Percentiles rank a stretch among this genome's conserved stretches.
Conservation (phyloP, 441 rosid species). For the Euphorbia schlechtendalii region DNA sequence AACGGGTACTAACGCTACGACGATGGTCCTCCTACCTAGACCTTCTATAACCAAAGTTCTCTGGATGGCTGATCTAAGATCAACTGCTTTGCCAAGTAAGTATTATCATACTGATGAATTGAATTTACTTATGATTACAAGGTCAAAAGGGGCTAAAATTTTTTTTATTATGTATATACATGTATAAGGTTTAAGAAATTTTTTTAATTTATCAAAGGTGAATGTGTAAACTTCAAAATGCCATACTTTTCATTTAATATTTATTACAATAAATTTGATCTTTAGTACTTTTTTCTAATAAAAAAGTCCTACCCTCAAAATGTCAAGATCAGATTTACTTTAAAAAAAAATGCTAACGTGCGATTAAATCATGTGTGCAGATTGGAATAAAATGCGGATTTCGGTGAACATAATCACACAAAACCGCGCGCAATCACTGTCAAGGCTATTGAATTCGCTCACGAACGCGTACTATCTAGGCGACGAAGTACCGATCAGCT, state of each 20-base stretch:
- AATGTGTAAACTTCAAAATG: too few species aligned
- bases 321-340: too few species aligned
- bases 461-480: slow-evolving; percentile 68
- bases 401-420: slow-evolving; percentile 90
- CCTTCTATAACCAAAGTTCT: slow-evolving; percentile 71
- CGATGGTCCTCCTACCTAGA: slow-evolving; percentile 62
- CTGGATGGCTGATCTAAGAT: slow-evolving; percentile 98
- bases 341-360: not conserved
- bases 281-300: too few species aligned
- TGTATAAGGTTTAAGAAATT: too few species aligned
- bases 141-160: too few species aligned
- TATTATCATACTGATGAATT: too few species aligned
- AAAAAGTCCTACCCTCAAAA: too few species aligned
- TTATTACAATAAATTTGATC: too few species aligned
- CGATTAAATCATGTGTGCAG: slow-evolving; percentile 33
- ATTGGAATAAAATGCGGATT: slow-evolving; percentile 88
- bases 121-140: too few species aligned
- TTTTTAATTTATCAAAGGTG: too few species aligned
- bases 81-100: slow-evolving; percentile 95
- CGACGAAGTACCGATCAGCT: slow-evolving; percentile 79
- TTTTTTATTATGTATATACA: too few species aligned
- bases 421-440: slow-evolving; percentile 59
- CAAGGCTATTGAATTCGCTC: slow-evolving; percentile 71
- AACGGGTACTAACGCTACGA: slow-evolving; percentile 40
- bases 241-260: too few species aligned